Base-by-base conservation (phyloP, 495 filamentous ascomycete genomes). In the Neurospora discreta region DNA sequence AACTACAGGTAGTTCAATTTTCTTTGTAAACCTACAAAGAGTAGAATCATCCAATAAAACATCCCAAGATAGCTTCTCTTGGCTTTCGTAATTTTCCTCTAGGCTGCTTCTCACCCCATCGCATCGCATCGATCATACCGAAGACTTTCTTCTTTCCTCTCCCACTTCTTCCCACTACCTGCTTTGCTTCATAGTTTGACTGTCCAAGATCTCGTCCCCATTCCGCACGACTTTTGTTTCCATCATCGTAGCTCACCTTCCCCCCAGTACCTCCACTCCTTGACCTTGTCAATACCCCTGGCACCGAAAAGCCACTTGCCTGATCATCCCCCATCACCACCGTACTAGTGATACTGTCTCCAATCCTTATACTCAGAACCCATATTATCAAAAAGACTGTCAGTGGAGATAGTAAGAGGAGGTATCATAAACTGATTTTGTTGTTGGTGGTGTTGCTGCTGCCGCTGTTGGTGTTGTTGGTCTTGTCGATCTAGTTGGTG, bases 271-370 rank as follows among this genome's bases (percentile, higher is more conserved):
- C 6, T 16, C 30, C 30, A 41, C 30, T 41, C 10, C 38, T n/a
- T 10, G 38, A 33, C 16, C 52, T 43, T 43, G 26, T 60, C 52
- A 60, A 75, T 1, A 70, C 74, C 69, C 74, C 69, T 2, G 69
- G 41, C 43, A 78, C 71, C 1, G 69, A 70, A 41, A 68, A 74
- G 4, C 44, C 44, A 52, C n/a, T 23, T 7, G 74, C 44, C 39
- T 70, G 10, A 13, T 79, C 44, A 52, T 52, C n/a, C n/a, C n/a
- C 76, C 30, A 78, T 77, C 16, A 79, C 76, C 1, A 80, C 72
- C 0, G 78, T 79, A 1, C 75, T 75, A 8, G 75, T 73, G 23
- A 79, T 23, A 40, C 74, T 76, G 68, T n/a, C 76, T 79, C 79
- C 79, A 80, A 68, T 79, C 78, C 16, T 80, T 75, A 44, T 73